phyloP scores from a whole-genome alignment of 2,329 filamentous ascomycete species.

The Claviceps pazoutovae region DNA sequence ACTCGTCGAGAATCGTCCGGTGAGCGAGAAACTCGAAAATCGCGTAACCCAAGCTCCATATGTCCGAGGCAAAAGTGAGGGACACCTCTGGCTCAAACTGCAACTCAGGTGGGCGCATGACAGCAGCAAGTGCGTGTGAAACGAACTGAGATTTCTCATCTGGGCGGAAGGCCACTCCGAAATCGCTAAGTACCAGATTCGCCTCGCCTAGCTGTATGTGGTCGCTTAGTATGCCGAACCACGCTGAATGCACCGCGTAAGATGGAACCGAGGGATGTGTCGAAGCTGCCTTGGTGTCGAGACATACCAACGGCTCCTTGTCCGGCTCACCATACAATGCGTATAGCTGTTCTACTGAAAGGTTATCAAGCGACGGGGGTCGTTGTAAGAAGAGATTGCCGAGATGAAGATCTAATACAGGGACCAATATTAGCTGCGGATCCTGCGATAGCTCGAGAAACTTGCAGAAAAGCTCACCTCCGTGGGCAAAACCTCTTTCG shows the following conservation, averaged over 20 bases:
- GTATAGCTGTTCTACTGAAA: conserved; percentile 16
- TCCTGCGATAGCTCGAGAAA: too few relatives aligned
- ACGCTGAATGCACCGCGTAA: conserved; percentile 15
- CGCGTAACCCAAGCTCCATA: conserved; percentile 25
- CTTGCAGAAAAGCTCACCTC: too few relatives aligned
- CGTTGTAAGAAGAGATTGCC: conserved; percentile 19
- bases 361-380: conserved; percentile 9
- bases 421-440: too few relatives aligned
- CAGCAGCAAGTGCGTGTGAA: conserved; percentile 3
- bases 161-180: conserved; percentile 15
- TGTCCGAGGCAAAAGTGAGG: conserved; percentile 21
- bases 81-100: conserved; percentile 7
- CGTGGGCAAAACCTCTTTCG: too few relatives aligned
- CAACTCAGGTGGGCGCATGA: conserved; percentile 18
- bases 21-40: conserved; percentile 22
- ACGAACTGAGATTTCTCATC: conserved; percentile 10
- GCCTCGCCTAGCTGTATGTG: conserved; percentile 5
- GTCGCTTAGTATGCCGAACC: conserved; percentile 10
- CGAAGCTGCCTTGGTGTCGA: too few relatives aligned
- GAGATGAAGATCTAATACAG: neutral
- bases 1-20: conserved; percentile 10
- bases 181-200: conserved; percentile 4
- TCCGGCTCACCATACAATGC: conserved; percentile 11
- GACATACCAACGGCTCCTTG: too few relatives aligned
- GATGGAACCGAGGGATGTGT: too few relatives aligned